phyloP scores from a whole-genome alignment of 352 stramenopile genomes.

The Elongisporangium prolatum region DNA sequence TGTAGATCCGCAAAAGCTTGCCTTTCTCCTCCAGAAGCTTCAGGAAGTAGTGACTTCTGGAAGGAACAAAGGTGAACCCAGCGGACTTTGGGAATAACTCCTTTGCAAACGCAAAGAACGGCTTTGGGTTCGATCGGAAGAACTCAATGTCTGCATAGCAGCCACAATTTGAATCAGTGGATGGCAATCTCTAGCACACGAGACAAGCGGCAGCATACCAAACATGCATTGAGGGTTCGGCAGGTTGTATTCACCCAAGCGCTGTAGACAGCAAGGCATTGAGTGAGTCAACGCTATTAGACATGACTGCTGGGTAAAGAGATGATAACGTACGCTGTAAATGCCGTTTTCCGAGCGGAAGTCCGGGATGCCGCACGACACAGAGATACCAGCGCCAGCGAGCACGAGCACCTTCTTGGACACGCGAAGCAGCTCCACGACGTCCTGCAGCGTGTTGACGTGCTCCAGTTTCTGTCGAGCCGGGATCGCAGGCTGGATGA shows the following conservation, averaged over 20 bases:
- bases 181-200: background rate
- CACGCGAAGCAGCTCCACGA: conserved; percentile 60
- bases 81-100: conserved; percentile 79
- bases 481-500: conserved; percentile 62
- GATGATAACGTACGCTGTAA: conserved; percentile 70
- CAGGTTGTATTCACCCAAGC: conserved; percentile 75
- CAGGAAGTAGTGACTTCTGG: conserved; percentile 94
- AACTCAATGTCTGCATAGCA: conserved; percentile 92
- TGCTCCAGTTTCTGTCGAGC: conserved; percentile 46
- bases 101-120: conserved; percentile 97
- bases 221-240: conserved; percentile 88
- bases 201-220: conserved; percentile 22
- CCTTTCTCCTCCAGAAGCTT: conserved; percentile 90
- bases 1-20: conserved; percentile 93
- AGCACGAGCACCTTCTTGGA: conserved; percentile 91
- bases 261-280: conserved; percentile 17
- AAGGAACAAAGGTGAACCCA: conserved; percentile 81
- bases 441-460: conserved; percentile 70
- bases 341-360: conserved; percentile 95
- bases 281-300: background rate
- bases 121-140: conserved; percentile 93
- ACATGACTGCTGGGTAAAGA: too few species aligned
- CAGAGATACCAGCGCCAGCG: conserved; percentile 93
- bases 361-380: conserved; percentile 97
- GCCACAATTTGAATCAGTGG: background rate